Evolutionary conservation across 2,329 filamentous ascomycete genomes (phyloP).

Genomic region (Monosporascus sp.): DNA sequence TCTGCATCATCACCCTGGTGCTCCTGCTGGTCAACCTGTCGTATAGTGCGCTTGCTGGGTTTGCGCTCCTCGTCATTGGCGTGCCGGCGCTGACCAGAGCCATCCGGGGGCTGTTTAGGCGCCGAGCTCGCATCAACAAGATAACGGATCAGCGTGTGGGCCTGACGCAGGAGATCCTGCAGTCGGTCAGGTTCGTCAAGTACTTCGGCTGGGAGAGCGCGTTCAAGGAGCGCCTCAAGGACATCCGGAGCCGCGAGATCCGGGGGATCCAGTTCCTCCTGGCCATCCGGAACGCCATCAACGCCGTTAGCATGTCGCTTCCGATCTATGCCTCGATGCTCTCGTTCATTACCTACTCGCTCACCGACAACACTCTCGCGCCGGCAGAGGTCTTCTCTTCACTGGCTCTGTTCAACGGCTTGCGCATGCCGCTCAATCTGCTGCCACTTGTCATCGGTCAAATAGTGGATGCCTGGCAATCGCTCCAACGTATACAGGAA

Average conservation of each 20-base stretch:
- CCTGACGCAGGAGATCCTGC: constrained; percentile 86
- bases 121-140: constrained; percentile 80
- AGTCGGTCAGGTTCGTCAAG: constrained; percentile 91
- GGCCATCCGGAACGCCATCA: constrained; percentile 78
- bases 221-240: constrained; percentile 71
- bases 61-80: constrained; percentile 72
- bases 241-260: constrained; percentile 74
- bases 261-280: constrained; percentile 77
- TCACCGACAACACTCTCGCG: constrained; percentile 61
- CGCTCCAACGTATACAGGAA: constrained; percentile 78
- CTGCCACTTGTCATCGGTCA: constrained; percentile 85
- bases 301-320: constrained; percentile 77
- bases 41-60: constrained; percentile 86
- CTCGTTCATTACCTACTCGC: constrained; percentile 78
- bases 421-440: constrained; percentile 85
- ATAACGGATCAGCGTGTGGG: constrained; percentile 90
- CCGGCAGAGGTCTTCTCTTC: constrained; percentile 88
- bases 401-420: constrained; percentile 84
- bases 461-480: constrained; percentile 83
- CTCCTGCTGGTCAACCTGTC: constrained; percentile 81
- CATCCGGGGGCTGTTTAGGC: constrained; percentile 70
- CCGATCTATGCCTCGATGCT: constrained; percentile 95
- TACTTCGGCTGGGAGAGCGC: constrained; percentile 93
- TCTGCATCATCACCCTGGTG: constrained; percentile 71
- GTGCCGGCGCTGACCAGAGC: constrained; percentile 73